Percentiles rank a stretch among this genome's conserved stretches.
These are phyloP conservation scores for Agaricus sinodeliciosus DNA, from an alignment of 768 basidiomycete species.

Conservation along the genomic window DNA sequence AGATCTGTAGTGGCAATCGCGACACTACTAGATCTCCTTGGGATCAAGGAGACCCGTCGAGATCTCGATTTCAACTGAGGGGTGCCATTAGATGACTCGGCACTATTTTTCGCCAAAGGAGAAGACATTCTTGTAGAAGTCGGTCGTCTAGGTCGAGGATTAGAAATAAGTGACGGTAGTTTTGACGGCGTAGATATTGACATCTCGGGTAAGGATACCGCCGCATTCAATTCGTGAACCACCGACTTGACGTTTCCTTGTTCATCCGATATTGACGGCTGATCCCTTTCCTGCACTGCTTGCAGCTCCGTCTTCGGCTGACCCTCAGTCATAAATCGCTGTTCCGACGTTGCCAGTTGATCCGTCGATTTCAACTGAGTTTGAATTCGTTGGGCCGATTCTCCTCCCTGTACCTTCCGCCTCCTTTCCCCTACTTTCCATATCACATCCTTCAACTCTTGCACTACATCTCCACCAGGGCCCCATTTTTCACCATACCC, in stretches of 20 bases:
- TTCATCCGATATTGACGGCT: not conserved
- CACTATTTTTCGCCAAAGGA: not conserved
- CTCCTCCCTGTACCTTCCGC: constrained; percentile 35
- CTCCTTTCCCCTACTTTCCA: constrained; percentile 77
- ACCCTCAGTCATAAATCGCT: not conserved
- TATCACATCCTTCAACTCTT: constrained; percentile 81
- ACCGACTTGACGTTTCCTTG: not conserved
- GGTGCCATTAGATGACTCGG: not conserved
- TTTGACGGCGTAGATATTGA: not conserved
- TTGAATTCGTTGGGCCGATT: not conserved
- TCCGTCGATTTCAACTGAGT: not conserved
- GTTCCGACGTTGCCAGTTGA: not conserved
- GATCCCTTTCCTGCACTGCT: not conserved
- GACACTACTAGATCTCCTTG: not conserved
- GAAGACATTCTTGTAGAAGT: not conserved
- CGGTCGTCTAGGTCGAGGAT: not conserved
- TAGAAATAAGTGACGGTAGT: not conserved
- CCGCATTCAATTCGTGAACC: not conserved
- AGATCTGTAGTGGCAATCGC: not conserved
- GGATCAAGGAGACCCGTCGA: not conserved
- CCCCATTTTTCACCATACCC: constrained; percentile 49
- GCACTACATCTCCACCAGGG: constrained; percentile 72
- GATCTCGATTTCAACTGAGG: not conserved
- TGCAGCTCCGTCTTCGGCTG: no score
- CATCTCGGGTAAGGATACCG: not conserved